These are phyloP conservation scores for Capsicum pubescens DNA, from an alignment of 257 asterid species.

Conservation along the genomic window DNA sequence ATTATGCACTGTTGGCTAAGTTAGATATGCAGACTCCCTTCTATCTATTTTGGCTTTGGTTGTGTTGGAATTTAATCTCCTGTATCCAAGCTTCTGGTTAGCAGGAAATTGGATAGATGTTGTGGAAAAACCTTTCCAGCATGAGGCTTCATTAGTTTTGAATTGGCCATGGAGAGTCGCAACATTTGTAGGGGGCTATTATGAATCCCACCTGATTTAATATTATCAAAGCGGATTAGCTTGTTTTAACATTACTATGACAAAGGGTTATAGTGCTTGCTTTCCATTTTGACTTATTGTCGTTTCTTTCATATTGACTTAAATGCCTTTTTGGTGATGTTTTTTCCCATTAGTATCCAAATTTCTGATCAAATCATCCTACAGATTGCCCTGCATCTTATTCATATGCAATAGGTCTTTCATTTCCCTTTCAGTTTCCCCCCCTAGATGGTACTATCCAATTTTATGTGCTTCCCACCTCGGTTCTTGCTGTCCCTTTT, in stretches of 20 bases:
- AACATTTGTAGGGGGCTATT: not conserved
- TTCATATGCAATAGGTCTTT: not conserved
- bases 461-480: not conserved
- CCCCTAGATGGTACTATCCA: not conserved
- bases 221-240: not conserved
- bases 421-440: not conserved
- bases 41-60: not conserved
- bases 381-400: not conserved
- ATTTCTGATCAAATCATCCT: not conserved
- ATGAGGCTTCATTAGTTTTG: not conserved
- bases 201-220: slow-evolving; percentile 3
- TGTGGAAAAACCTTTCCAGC: not conserved
- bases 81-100: not conserved
- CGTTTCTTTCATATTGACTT: not conserved
- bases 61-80: not conserved
- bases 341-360: not conserved
- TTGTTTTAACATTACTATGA: not conserved
- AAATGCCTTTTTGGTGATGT: not conserved
- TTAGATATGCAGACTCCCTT: not conserved
- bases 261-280: not conserved
- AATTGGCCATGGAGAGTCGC: not conserved
- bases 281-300: not conserved
- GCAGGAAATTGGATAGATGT: not conserved
- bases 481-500: not conserved
- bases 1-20: not conserved